Evolutionary conservation across 2,329 filamentous ascomycete species (phyloP).

Genomic region (Fusarium anthophilum): DNA sequence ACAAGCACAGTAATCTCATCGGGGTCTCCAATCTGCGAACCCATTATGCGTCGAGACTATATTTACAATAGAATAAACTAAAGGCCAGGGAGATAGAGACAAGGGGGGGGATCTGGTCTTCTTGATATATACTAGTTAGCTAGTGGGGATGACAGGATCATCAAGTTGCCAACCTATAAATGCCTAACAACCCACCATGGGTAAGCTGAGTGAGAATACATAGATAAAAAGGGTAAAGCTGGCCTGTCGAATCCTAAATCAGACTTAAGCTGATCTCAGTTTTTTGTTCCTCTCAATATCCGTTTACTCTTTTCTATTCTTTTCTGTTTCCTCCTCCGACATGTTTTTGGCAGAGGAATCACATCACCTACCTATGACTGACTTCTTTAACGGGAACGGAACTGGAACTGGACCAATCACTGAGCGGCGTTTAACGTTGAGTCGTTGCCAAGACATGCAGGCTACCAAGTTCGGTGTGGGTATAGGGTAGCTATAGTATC

Average conservation of each 20-base stretch:
- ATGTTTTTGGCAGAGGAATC: neutral
- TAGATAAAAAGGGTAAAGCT: neutral
- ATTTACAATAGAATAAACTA: neutral
- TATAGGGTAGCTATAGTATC: slow-evolving; percentile 15
- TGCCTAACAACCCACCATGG: neutral
- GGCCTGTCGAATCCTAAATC: neutral
- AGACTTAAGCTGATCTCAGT: neutral
- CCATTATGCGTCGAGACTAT: slow-evolving; percentile 40
- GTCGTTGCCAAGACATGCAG: slow-evolving; percentile 13
- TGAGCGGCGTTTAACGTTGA: neutral
- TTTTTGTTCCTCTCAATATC: neutral
- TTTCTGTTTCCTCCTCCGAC: neutral
- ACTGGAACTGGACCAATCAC: neutral
- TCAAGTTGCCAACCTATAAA: neutral
- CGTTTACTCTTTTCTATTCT: neutral
- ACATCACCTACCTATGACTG: neutral
- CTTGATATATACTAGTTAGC: slow-evolving; percentile 7
- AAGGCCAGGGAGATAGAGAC: neutral
- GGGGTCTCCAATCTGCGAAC: slow-evolving; percentile 48
- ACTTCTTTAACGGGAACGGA: slow-evolving; percentile 9
- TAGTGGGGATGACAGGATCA: slow-evolving; percentile 12
- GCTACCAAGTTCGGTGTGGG: neutral
- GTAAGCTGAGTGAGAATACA: slow-evolving; percentile 25
- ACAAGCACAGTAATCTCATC: slow-evolving; percentile 68
- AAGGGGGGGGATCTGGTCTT: neutral